Evolutionary conservation across 345 rosid species (phyloP).

Genomic region (Adansonia digitata): DNA sequence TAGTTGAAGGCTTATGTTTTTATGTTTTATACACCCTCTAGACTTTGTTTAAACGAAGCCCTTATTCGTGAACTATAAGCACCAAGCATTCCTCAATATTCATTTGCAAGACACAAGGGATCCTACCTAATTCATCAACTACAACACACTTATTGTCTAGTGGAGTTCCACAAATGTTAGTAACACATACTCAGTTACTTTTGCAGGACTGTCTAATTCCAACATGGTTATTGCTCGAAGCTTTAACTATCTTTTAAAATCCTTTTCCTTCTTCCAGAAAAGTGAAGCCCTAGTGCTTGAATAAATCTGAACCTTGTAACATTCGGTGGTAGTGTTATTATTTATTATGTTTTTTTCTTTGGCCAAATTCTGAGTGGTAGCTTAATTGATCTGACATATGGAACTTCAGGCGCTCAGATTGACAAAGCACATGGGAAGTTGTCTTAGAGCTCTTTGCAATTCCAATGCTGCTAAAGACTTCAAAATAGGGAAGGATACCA

Average conservation of each 20-base stretch:
- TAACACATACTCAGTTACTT: not conserved
- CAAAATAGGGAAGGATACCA: conserved; percentile 60
- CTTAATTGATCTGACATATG: conserved; percentile 18
- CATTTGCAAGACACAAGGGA: not conserved
- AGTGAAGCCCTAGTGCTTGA: not conserved
- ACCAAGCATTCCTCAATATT: not conserved
- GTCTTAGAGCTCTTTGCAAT: conserved; percentile 72
- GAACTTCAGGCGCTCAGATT: conserved; percentile 55
- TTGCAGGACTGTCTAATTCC: not conserved
- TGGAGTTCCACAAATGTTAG: not conserved
- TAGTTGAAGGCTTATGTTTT: not conserved
- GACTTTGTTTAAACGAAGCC: not conserved
- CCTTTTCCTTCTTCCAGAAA: too few species aligned
- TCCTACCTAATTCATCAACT: not conserved
- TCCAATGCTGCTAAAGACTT: conserved; percentile 71
- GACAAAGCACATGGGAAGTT: conserved; percentile 51
- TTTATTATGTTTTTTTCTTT: not conserved
- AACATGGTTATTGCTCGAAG: not conserved
- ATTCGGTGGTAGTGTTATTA: not conserved
- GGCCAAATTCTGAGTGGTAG: too few species aligned
- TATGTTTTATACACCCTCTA: not conserved
- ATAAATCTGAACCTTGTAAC: not conserved
- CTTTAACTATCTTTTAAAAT: not conserved
- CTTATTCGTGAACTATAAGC: not conserved
- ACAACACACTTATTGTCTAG: not conserved